Base-by-base conservation (phyloP, 179 eudicot genomes). In the Spinacia oleracea region DNA sequence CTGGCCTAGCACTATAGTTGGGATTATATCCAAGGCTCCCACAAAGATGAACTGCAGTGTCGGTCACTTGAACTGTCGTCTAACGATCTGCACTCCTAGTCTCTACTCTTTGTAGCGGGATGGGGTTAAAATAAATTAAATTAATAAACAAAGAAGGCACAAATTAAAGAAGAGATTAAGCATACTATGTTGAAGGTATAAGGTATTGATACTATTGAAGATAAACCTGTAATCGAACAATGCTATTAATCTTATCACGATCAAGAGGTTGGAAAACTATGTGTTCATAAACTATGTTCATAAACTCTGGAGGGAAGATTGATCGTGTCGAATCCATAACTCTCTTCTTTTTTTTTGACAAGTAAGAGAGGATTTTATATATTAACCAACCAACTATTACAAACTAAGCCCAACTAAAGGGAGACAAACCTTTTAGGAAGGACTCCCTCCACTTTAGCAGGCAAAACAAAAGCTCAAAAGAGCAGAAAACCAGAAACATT, bases 1-100 rank as follows among this genome's bases (percentile, higher is more conserved):
- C 98, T 0, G 93, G 98, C 85, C 98, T 84, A 9, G 98, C 98
- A 72, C 98, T 98, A 43, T 93, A 93, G 84, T 89, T 95, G 31
- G 98, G 98, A 74, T 95, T 98, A 55, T 93, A 95, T 31, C 98
- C 98, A 1, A 95, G 93, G 77, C 83, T 90, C 35, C 97, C 98
- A 6, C 93, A 89, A 42, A 91, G 92, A 83, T 91, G 75, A 68
- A 93, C 60, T 55, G 97, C 98, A 21, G 90, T 88, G 29, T 95
- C 97, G n/a, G 88, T 87, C 77, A 95, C 93, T 63, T 82, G 78
- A 34, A 93, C 85, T 58, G 84, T 87, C 85, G 93, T 89, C 86
- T 93, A 93, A 18, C 92, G 88, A 69, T 93, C 97, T 71, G 95
- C 90, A 83, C 93, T 83, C 82, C 98, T 90, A 77, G 89, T 77